phyloP scores from a whole-genome alignment of 148 eudicot genomes.

The Chenopodium quinoa region DNA sequence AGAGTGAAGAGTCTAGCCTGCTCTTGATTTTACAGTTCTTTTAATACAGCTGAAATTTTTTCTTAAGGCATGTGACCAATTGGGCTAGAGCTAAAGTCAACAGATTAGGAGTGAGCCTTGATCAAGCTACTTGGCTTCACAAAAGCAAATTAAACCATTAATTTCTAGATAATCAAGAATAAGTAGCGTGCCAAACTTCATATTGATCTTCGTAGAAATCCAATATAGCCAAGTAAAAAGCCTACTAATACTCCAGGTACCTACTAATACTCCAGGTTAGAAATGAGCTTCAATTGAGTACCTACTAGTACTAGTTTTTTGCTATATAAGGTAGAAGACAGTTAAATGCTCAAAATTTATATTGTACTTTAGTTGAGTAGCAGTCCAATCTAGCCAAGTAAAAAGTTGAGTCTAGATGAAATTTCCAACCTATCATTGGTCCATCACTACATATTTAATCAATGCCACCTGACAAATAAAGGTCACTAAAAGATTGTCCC shows the following conservation, averaged over 20 bases:
- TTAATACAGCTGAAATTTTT: neutral
- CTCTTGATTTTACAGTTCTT: neutral
- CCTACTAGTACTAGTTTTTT: neutral
- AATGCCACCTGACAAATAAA: neutral
- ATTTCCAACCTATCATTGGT: neutral
- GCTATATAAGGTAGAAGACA: neutral
- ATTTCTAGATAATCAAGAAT: neutral
- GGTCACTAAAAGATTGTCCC: neutral
- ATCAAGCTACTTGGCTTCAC: neutral
- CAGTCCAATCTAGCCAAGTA: neutral
- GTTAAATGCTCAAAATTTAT: neutral
- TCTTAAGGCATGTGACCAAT: neutral
- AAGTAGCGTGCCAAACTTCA: no score
- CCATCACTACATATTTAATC: neutral
- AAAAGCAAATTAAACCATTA: no score
- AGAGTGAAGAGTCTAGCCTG: neutral
- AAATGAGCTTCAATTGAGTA: neutral
- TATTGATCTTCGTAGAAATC: no score
- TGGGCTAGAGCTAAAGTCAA: neutral
- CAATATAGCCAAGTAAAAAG: no score
- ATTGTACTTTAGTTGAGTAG: neutral
- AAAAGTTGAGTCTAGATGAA: neutral
- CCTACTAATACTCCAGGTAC: no score
- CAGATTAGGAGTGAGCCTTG: neutral
- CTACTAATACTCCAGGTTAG: neutral